These are phyloP conservation scores for Rhizoctonia solani DNA, from an alignment of 1,284 basidiomycete genomes.

Conservation along the genomic window DNA sequence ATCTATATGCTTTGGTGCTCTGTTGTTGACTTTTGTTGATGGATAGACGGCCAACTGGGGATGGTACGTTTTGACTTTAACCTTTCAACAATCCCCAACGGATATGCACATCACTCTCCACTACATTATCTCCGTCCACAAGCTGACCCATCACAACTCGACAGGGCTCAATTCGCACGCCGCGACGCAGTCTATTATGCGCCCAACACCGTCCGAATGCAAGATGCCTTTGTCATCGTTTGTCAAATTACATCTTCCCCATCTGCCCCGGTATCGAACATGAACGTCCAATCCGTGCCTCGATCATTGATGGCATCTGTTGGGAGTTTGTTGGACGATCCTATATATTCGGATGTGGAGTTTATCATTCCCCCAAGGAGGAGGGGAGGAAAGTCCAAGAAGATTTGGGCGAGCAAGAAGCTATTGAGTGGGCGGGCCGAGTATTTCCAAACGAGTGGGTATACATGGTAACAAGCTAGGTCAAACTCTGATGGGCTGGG, in stretches of 20 bases:
- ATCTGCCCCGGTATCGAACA: constrained; percentile 54
- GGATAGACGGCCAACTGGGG: constrained; percentile 79
- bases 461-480: neutral
- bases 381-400: constrained; percentile 49
- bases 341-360: constrained; percentile 78
- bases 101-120: neutral
- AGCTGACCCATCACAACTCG: neutral
- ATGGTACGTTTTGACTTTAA: constrained; percentile 55
- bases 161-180: constrained; percentile 77
- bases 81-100: constrained; percentile 1
- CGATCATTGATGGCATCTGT: constrained; percentile 67
- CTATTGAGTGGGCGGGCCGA: constrained; percentile 67
- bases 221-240: constrained; percentile 73
- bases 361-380: constrained; percentile 67
- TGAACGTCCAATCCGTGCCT: constrained; percentile 61
- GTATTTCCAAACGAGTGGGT: constrained; percentile 71
- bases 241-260: constrained; percentile 79
- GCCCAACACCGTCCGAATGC: constrained; percentile 56
- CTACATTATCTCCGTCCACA: neutral
- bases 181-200: constrained; percentile 73
- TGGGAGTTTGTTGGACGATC: constrained; percentile 76
- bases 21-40: neutral
- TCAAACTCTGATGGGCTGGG: neutral
- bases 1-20: constrained; percentile 17
- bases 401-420: constrained; percentile 68